Percentiles rank a stretch among this genome's conserved stretches.
Evolutionary conservation across 305 asterid genomes (phyloP).

Genomic region (Solanum hybrid): DNA sequence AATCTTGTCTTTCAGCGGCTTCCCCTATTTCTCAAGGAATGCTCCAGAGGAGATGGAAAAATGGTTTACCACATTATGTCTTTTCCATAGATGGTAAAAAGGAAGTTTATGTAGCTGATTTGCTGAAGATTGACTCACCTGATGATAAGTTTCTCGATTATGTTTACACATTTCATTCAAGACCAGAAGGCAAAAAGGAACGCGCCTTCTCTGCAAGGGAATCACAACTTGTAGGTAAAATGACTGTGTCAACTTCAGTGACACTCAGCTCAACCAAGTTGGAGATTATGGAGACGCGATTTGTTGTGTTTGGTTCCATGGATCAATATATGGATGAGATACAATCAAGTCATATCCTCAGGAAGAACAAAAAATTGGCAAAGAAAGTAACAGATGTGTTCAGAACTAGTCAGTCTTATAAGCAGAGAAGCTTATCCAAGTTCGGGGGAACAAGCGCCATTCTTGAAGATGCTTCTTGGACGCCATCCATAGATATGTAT

Average conservation of each 20-base stretch:
- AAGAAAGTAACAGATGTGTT: slow-evolving; percentile 52
- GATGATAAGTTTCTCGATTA: slow-evolving; percentile 50
- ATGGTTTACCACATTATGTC: slow-evolving; percentile 53
- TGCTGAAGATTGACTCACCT: slow-evolving; percentile 39
- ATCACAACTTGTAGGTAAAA: slow-evolving; percentile 48
- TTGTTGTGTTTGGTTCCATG: slow-evolving; percentile 40
- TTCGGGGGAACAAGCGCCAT: slow-evolving; percentile 32
- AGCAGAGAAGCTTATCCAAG: slow-evolving; percentile 35
- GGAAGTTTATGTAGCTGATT: slow-evolving; percentile 52
- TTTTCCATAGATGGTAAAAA: slow-evolving; percentile 65
- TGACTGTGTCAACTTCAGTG: slow-evolving; percentile 62
- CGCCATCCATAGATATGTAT: slow-evolving; percentile 23
- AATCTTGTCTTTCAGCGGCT: slow-evolving; percentile 39
- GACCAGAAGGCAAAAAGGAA: slow-evolving; percentile 38
- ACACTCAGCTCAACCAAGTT: slow-evolving; percentile 35
- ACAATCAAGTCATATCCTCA: slow-evolving; percentile 24
- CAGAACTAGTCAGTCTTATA: slow-evolving; percentile 29
- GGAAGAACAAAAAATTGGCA: slow-evolving; percentile 40
- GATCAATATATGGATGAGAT: slow-evolving; percentile 27
- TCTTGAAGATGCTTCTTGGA: slow-evolving; percentile 39
- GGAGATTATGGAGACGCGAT: slow-evolving; percentile 54
- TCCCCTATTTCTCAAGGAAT: slow-evolving; percentile 61
- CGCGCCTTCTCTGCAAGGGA: slow-evolving; percentile 20
- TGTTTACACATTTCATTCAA: slow-evolving; percentile 56
- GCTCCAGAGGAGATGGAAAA: slow-evolving; percentile 70